Evolutionary conservation across 306 rosid species (phyloP).

Genomic region (Rosa multiflora): DNA sequence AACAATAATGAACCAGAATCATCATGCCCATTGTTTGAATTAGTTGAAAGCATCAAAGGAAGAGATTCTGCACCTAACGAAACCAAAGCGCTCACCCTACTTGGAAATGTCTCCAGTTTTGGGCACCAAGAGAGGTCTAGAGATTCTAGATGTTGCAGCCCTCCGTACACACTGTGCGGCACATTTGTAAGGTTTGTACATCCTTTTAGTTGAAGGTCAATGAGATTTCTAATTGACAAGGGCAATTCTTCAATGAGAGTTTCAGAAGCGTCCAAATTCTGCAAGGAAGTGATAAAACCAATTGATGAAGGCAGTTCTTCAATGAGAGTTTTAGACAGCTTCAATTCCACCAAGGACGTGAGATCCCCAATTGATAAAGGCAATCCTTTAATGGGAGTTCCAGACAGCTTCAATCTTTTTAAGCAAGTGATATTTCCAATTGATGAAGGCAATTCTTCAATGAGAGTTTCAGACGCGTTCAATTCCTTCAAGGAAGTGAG

Average conservation of each 20-base stretch:
- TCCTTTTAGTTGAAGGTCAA: not conserved
- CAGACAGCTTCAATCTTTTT: no score
- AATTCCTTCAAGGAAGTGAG: not conserved
- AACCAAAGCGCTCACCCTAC: not conserved
- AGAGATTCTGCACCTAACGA: not conserved
- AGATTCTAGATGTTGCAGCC: not conserved
- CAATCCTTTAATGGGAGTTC: no score
- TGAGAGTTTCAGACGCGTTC: not conserved
- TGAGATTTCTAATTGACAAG: not conserved
- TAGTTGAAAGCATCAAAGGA: not conserved
- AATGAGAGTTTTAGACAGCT: not conserved
- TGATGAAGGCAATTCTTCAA: not conserved
- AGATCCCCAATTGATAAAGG: no score
- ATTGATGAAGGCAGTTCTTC: not conserved
- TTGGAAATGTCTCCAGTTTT: not conserved
- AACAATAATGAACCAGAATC: no score
- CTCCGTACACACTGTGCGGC: not conserved
- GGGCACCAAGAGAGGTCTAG: not conserved
- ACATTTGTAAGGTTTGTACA: not conserved
- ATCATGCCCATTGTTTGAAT: not conserved
- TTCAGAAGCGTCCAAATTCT: not conserved
- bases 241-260: not conserved
- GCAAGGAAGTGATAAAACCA: no score
- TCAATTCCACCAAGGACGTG: not conserved
- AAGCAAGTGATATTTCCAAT: no score